These are phyloP conservation scores for Colletotrichum sp. DNA, from an alignment of 2,329 filamentous ascomycete species.

Conservation along the genomic window DNA sequence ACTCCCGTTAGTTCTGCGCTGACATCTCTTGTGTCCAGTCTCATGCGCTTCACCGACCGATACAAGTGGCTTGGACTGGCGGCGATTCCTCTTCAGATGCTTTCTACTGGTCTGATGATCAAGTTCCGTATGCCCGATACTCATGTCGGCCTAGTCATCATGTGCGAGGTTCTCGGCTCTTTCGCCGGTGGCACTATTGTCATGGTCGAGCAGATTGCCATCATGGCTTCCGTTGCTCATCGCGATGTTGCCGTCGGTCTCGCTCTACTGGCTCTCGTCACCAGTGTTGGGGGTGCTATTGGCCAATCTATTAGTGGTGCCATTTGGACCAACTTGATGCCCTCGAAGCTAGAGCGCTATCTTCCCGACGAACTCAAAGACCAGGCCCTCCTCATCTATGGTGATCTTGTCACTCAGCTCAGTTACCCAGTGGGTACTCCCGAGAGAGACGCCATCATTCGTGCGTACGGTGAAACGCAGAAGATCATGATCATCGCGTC, in stretches of 20 bases:
- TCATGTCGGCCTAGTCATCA: conserved; percentile 37
- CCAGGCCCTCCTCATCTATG: conserved; percentile 49
- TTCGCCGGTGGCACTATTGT: conserved; percentile 40
- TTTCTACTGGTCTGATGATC: conserved; percentile 35
- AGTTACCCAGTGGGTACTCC: conserved; percentile 43
- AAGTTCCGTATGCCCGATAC: conserved; percentile 36
- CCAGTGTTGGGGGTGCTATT: conserved; percentile 35
- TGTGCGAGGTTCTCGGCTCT: conserved; percentile 42
- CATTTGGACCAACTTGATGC: conserved; percentile 41
- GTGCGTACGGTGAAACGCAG: conserved; percentile 53
- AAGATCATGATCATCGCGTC: conserved; percentile 39
- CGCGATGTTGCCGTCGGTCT: conserved; percentile 35
- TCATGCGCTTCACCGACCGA: conserved; percentile 32
- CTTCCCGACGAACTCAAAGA: conserved; percentile 40
- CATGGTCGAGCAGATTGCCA: conserved; percentile 51
- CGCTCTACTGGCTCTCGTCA: conserved; percentile 34
- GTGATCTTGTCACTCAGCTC: conserved; percentile 36
- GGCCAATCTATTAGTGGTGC: conserved; percentile 34
- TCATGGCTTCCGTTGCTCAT: conserved; percentile 36
- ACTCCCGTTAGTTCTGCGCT: neutral
- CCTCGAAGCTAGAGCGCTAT: conserved; percentile 36
- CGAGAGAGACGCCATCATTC: conserved; percentile 46
- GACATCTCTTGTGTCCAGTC: conserved; percentile 9
- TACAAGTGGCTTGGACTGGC: conserved; percentile 36
- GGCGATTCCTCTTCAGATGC: conserved; percentile 34